Percentiles rank a stretch among this genome's conserved stretches.
These are phyloP conservation scores for Aquilaria sinensis DNA, from an alignment of 345 rosid genomes.

Conservation along the genomic window DNA sequence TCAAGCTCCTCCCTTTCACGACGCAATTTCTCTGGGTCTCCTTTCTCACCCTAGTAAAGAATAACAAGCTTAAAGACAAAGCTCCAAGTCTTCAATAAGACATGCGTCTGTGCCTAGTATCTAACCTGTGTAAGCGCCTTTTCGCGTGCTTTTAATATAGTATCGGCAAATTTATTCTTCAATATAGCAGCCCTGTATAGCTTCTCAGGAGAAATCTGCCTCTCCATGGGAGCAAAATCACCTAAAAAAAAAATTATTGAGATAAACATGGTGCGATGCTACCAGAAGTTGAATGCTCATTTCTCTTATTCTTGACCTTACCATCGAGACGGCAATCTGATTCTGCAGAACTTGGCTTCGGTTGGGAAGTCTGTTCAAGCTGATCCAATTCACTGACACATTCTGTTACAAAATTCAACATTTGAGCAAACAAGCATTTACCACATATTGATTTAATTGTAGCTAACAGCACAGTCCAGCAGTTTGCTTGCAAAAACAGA, in stretches of 20 bases:
- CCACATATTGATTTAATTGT: slow-evolving; percentile 3
- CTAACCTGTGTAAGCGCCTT: slow-evolving; percentile 82
- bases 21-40: slow-evolving; percentile 80
- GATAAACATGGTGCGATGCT: slow-evolving; percentile 28
- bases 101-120: slow-evolving; percentile 3
- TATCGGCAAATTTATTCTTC: slow-evolving; percentile 88
- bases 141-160: slow-evolving; percentile 86
- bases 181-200: slow-evolving; percentile 75
- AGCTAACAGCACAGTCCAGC: background rate
- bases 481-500: background rate
- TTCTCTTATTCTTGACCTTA: slow-evolving; percentile 33
- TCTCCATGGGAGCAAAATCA: slow-evolving; percentile 60
- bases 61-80: slow-evolving; percentile 4
- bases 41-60: slow-evolving; percentile 50
- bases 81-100: background rate
- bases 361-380: slow-evolving; percentile 46
- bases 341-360: slow-evolving; percentile 47
- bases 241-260: slow-evolving; percentile 46
- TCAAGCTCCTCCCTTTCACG: slow-evolving; percentile 84
- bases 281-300: slow-evolving; percentile 17
- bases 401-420: slow-evolving; percentile 31
- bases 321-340: slow-evolving; percentile 66
- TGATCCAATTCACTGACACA: slow-evolving; percentile 46
- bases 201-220: slow-evolving; percentile 73
- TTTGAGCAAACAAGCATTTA: background rate